Conservation (phyloP, 2,329 filamentous ascomycete species). For the Fusarium camptoceras region DNA sequence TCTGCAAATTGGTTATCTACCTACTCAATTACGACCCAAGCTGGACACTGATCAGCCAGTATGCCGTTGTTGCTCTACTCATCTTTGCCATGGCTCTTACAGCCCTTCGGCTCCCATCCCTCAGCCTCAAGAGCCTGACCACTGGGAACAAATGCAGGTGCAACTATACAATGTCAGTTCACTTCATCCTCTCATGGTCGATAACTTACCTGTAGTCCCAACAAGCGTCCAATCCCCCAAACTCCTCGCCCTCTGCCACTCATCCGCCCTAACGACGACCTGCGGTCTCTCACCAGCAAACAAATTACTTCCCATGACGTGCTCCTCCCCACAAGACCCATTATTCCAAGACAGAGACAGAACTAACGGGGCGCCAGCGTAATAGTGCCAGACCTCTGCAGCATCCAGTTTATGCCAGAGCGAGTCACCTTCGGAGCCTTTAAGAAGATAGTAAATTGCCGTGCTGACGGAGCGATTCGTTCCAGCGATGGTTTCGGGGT, state of each 20-base stretch:
- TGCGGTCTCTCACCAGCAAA: conserved; percentile 22
- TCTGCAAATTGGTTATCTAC: not conserved
- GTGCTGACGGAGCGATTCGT: conserved; percentile 58
- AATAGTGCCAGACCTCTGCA: conserved; percentile 65
- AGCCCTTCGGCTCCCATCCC: not conserved
- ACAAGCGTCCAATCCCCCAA: conserved; percentile 31
- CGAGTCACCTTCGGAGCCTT: conserved; percentile 57
- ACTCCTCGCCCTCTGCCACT: conserved; percentile 26
- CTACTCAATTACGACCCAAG: too few relatives aligned
- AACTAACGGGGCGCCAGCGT: conserved; percentile 62
- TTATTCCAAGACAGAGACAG: conserved; percentile 59
- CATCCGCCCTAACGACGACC: conserved; percentile 4
- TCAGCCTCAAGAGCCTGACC: conserved; percentile 21
- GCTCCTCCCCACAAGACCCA: conserved; percentile 46
- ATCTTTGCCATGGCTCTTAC: not conserved
- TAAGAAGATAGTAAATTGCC: conserved; percentile 65
- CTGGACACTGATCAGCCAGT: too few relatives aligned
- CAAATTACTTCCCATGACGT: conserved; percentile 16
- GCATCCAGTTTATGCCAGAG: conserved; percentile 63
- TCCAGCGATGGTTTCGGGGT: conserved; percentile 46
- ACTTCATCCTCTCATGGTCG: too few relatives aligned
- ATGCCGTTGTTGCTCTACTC: too few relatives aligned
- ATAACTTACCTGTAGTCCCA: conserved; percentile 26
- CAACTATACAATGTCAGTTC: too few relatives aligned
- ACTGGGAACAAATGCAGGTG: conserved; percentile 17